Evolutionary conservation across 2,329 filamentous ascomycete genomes (phyloP), one percentile per base, ranked within the genome.

Genomic region (Aspergillus calidoustus): DNA sequence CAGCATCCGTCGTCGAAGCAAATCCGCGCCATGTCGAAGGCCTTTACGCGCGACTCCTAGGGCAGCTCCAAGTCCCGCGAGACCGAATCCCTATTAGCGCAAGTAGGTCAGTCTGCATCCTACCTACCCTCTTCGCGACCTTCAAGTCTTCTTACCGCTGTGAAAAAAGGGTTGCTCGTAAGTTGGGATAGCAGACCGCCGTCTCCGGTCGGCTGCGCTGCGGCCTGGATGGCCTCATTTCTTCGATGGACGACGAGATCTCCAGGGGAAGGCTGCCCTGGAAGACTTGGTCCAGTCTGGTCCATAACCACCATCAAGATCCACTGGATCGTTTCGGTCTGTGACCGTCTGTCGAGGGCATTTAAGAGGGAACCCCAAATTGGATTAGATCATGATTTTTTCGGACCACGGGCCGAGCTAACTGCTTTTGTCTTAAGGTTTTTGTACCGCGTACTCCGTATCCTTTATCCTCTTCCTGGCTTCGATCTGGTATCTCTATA

Each of bases 21-120:
- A 83, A 48, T 86, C 85, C n/a, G 89, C 88, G 58, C 88, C 88
- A 70, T 88, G 83, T 63, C 93, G 86, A 62, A 91, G 77, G 38
- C 91, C 91, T 72, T 90, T 90, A 65, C 95, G 92, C 31, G 89
- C 91, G 69, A 96, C 87, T 13, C 92, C 90, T 34, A 93, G 86
- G 46, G 86, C 90, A 38, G 93, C 92, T 65, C 93, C 95, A 56
- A 99, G 84, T 31, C 91, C 91, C 63, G 93, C 95, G 57, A 99
- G 90, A 69, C 95, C 95, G 70, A 98, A 91, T 69, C 95, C 93
- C 80, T 86, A 73, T 1, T 28, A 30, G 17, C 61, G 41, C 23
- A 25, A 25, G 38, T 30, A 23, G 64, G 5, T 49, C 38, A 61
- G 28, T 38, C 41, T 19, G 13, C 2, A 2, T 1, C 30, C 23